These are phyloP conservation scores for Cenchrus americanus DNA, from an alignment of 176 grass and related monocot species.

Conservation along the genomic window DNA sequence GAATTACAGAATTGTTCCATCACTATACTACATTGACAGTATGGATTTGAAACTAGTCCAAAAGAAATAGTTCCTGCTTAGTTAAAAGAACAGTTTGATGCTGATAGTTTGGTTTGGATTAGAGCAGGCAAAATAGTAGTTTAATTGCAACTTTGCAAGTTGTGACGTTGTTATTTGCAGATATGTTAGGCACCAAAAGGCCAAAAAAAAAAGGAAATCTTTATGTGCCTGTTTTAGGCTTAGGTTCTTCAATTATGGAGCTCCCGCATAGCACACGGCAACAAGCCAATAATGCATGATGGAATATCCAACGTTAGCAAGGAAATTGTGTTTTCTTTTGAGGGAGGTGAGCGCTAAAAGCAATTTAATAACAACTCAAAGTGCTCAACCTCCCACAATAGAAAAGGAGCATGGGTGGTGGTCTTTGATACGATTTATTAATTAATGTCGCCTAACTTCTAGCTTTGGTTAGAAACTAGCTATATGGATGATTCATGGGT, in stretches of 20 bases:
- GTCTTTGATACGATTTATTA: slow-evolving; percentile 43
- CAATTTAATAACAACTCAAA: no score
- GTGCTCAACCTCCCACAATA: neutral
- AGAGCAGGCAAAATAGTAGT: neutral
- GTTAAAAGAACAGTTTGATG: neutral
- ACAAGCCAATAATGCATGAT: slow-evolving; percentile 18
- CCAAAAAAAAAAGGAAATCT: neutral
- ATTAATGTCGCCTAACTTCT: slow-evolving; percentile 35
- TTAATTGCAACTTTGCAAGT: neutral
- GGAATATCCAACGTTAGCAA: slow-evolving; percentile 22
- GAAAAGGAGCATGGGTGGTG: slow-evolving; percentile 26
- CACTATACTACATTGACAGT: neutral
- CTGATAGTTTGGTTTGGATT: neutral
- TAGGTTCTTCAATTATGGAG: slow-evolving; percentile 5
- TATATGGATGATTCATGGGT: neutral
- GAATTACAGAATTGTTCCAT: neutral
- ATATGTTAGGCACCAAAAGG: neutral
- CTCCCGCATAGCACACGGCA: neutral
- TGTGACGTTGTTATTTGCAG: neutral
- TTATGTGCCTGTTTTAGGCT: neutral
- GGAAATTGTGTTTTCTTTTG: neutral
- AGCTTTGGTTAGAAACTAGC: slow-evolving; percentile 2
- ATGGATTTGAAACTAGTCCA: neutral
- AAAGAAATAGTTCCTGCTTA: neutral
- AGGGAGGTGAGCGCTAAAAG: no score